Evolutionary conservation across 495 filamentous ascomycete genomes (phyloP), one percentile per base, ranked within the genome.

Genomic region (Penicillium chermesinum): DNA sequence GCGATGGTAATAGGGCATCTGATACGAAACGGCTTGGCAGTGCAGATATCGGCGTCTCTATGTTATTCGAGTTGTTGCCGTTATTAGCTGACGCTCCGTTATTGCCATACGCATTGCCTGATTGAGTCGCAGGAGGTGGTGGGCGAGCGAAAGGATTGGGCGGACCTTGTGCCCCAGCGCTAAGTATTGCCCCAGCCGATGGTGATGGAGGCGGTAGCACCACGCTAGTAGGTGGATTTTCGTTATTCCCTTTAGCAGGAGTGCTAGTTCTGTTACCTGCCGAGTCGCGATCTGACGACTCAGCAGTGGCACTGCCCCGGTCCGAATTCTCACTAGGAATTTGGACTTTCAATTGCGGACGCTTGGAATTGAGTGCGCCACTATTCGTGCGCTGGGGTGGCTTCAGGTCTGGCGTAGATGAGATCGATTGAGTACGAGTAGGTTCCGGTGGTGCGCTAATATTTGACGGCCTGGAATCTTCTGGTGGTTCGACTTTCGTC

Each of bases 21-120:
- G 82, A 84, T 37, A 96, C 82, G 64, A 97, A 96, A 18, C 91
- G 80, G 40, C 87, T 93, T 2, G 93, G 93, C 7, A 98, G 75
- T 2, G 93, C 91, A n/a, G 91, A 96, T n/a, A 95, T 91, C 0
- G 93, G 93, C 3, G 93, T 97, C 56, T 96, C 90, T 50, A 90
- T 91, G 52, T 88, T 85, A 62, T 86, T 87, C 46, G 79, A 82
- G 45, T 73, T 82, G 34, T 79, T 68, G 62, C 61, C 82, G 64
- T 50, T 72, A 47, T 58, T 89, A 48, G 25, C 10, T 86, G 38
- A 2, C 7, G 6, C 84, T 58, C 86, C 81, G 41, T 72, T 81
- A 50, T 80, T 84, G 39, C 80, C 69, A 61, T 63, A 81, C 62
- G 49, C 66, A 53, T 65, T 73, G 14, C 62, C 67, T 44, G 70